Evolutionary conservation across 1,139 yeast species (phyloP).

Genomic region (Maudiozyma humilis): DNA sequence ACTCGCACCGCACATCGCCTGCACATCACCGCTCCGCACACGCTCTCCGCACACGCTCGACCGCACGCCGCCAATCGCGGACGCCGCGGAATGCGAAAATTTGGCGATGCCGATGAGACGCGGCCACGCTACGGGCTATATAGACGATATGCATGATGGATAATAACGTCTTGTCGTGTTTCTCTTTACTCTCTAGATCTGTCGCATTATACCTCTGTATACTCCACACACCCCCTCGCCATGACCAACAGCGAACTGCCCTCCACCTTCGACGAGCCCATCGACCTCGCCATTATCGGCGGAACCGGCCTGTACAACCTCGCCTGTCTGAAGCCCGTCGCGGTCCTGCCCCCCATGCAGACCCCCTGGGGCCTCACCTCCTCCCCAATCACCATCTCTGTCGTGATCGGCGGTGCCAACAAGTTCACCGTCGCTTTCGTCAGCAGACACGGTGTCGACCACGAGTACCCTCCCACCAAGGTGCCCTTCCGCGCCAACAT

Average conservation of each 20-base stretch:
- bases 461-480: conserved; percentile 80
- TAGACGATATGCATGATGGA: too few species aligned
- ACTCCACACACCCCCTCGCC: too few species aligned
- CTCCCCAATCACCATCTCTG: conserved; percentile 82
- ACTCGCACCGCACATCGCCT: too few species aligned
- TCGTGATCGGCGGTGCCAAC: conserved; percentile 38
- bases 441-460: conserved; percentile 90
- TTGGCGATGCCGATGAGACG: not conserved
- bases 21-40: too few species aligned
- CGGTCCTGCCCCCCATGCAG: conserved; percentile 62
- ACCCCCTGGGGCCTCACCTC: conserved; percentile 99
- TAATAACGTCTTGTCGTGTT: too few species aligned
- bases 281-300: conserved; percentile 82
- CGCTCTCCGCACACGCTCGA: too few species aligned
- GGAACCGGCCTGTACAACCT: conserved; percentile 96
- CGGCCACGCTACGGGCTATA: too few species aligned
- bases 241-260: conserved; percentile 28
- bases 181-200: too few species aligned
- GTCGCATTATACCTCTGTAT: too few species aligned
- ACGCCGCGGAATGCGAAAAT: not conserved
- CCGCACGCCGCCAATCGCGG: too few species aligned
- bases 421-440: conserved; percentile 63
- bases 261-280: conserved; percentile 44
- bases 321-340: conserved; percentile 76
- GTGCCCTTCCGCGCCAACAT: conserved; percentile 93